These are phyloP conservation scores for Garcia nutans DNA, from an alignment of 345 rosid species.

Conservation along the genomic window DNA sequence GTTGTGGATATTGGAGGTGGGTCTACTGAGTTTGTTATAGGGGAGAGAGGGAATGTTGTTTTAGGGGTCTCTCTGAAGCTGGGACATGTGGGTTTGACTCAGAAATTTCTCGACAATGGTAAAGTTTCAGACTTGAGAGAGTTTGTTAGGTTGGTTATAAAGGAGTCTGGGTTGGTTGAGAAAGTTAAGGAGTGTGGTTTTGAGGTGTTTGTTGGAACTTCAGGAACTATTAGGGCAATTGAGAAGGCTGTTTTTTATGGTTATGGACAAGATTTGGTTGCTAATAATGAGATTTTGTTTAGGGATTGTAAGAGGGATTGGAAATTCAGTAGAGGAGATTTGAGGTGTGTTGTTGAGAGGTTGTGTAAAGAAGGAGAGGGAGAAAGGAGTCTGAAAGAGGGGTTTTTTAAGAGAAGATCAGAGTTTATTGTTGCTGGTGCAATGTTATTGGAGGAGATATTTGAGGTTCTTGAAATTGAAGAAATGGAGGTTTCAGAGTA, in stretches of 20 bases:
- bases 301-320: conserved; percentile 52
- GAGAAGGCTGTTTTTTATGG: conserved; percentile 59
- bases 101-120: conserved; percentile 32
- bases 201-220: conserved; percentile 62
- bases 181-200: conserved; percentile 45
- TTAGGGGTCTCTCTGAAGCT: conserved; percentile 50
- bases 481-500: conserved; percentile 72
- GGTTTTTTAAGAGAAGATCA: conserved; percentile 55
- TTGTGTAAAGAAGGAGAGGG: conserved; percentile 48
- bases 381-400: conserved; percentile 45
- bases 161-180: conserved; percentile 47
- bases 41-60: conserved; percentile 47
- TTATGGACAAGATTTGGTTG: conserved; percentile 30
- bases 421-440: conserved; percentile 73
- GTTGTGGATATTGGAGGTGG: conserved; percentile 73
- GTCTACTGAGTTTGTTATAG: conserved; percentile 66
- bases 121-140: conserved; percentile 40
- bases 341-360: conserved; percentile 45
- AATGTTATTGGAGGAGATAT: conserved; percentile 63
- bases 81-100: conserved; percentile 65
- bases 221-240: conserved; percentile 61
- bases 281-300: conserved; percentile 21
- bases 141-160: conserved; percentile 36
- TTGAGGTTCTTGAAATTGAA: conserved; percentile 51
- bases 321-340: conserved; percentile 51